phyloP scores from a whole-genome alignment of 2,329 filamentous ascomycete species.

The Colletotrichum godetiae region DNA sequence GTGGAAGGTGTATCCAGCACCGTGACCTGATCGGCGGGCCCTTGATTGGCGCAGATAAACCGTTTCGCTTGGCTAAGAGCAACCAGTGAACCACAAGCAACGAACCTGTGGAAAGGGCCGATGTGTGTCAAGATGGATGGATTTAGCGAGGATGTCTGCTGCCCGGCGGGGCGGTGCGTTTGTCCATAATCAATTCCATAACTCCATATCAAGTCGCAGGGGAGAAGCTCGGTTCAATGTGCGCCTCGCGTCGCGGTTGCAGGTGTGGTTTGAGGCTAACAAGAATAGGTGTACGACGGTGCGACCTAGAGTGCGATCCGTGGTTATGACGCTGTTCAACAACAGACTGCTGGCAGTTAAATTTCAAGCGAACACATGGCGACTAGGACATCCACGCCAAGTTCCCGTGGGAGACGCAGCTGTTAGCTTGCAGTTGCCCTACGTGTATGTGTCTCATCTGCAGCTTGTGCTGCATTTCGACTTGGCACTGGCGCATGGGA shows the following conservation, averaged over 20 bases:
- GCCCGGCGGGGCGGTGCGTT: conserved; percentile 17
- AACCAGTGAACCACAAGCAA: background rate
- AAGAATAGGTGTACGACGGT: background rate
- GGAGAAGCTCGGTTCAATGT: background rate
- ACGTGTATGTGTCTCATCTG: conserved; percentile 33
- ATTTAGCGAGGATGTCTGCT: conserved; percentile 7
- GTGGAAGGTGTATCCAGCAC: conserved; percentile 26
- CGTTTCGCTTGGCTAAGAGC: background rate
- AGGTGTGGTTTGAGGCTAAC: background rate
- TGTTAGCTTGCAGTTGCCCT: conserved; percentile 29
- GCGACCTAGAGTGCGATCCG: background rate
- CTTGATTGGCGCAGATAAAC: background rate
- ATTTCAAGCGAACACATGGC: conserved; percentile 7
- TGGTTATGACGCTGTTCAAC: background rate
- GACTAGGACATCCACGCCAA: background rate
- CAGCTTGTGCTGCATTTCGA: conserved; percentile 18
- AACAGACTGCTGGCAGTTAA: background rate
- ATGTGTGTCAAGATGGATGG: background rate
- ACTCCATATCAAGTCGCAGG: background rate
- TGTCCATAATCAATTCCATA: background rate
- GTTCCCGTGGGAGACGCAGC: conserved; percentile 9
- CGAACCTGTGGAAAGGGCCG: background rate
- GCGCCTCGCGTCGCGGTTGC: conserved; percentile 13
- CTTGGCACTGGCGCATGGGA: conserved; percentile 20
- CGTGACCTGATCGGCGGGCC: conserved; percentile 22